phyloP scores from a whole-genome alignment of 257 asterid species.

The Primulina huaijiensis region DNA sequence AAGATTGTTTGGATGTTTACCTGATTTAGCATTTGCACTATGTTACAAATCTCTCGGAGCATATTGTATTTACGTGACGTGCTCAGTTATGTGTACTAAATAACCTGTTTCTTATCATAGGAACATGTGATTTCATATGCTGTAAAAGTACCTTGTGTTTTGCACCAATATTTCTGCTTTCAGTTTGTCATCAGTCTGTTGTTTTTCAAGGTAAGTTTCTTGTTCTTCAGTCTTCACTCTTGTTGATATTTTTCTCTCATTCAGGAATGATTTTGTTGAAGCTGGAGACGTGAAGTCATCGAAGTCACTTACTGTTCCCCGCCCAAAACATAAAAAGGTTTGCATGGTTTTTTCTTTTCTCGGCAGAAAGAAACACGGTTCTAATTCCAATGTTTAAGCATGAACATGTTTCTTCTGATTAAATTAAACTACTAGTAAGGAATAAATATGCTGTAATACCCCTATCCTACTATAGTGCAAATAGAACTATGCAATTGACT shows the following conservation, averaged over 20 bases:
- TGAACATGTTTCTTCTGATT: neutral
- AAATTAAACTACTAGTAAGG: neutral
- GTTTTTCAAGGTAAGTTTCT: neutral
- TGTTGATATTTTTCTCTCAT: conserved; percentile 33
- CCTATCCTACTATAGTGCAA: neutral
- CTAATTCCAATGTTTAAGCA: neutral
- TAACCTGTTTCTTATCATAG: conserved; percentile 6
- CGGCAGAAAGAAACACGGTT: conserved; percentile 7
- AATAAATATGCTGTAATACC: neutral
- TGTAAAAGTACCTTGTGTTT: neutral
- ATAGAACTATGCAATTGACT: neutral
- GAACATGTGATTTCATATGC: conserved; percentile 9
- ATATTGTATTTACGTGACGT: conserved; percentile 12
- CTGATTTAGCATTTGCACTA: conserved; percentile 4
- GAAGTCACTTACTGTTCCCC: conserved; percentile 57
- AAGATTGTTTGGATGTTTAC: conserved; percentile 12
- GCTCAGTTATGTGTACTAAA: conserved; percentile 8
- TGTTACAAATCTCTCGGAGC: conserved; percentile 1
- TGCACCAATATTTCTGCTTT: conserved; percentile 8
- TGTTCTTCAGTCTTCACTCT: conserved; percentile 7
- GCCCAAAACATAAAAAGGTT: conserved; percentile 55
- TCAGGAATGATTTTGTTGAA: conserved; percentile 44
- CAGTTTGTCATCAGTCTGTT: neutral
- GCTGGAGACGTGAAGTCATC: conserved; percentile 35
- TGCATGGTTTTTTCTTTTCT: conserved; percentile 27